phyloP scores from a whole-genome alignment of 2,329 filamentous ascomycete species.

The Curvularia sp. region DNA sequence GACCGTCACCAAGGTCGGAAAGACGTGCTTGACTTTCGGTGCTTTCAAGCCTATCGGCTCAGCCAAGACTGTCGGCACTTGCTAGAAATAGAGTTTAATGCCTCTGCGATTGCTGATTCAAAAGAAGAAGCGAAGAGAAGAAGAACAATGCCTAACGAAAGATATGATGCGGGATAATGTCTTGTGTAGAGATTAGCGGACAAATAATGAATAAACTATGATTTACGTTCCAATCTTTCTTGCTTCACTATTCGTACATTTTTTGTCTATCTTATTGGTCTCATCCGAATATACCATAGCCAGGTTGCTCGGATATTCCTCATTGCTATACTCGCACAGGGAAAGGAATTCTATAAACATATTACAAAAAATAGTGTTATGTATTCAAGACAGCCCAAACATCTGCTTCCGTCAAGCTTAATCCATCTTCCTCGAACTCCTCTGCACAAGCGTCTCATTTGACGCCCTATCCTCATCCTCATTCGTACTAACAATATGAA shows the following conservation, averaged over 20 bases:
- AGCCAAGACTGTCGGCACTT: conserved; percentile 23
- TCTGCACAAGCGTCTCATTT: conserved; percentile 23
- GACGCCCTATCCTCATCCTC: conserved; percentile 10
- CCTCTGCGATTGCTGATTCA: not conserved
- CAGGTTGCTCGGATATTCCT: too few species aligned
- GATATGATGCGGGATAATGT: not conserved
- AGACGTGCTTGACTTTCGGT: conserved; percentile 21
- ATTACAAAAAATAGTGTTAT: too few species aligned
- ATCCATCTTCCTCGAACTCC: conserved; percentile 10
- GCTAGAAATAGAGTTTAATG: not conserved
- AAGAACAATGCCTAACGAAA: not conserved
- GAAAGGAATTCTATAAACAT: too few species aligned
- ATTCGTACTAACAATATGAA: conserved; percentile 59
- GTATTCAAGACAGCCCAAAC: not conserved
- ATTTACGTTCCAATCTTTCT: not conserved
- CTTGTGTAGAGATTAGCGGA: not conserved
- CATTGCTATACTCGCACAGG: too few species aligned
- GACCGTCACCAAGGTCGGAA: conserved; percentile 10
- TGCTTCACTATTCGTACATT: too few species aligned
- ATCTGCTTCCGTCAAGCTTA: not conserved
- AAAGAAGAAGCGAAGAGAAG: not conserved
- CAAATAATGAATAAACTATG: not conserved
- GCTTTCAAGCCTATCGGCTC: conserved; percentile 16
- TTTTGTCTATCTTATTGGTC: too few species aligned
- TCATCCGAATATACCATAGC: too few species aligned